Evolutionary conservation across 768 basidiomycete genomes (phyloP), one percentile per base, ranked within the genome.

Genomic region (Exsudoporus frostii): DNA sequence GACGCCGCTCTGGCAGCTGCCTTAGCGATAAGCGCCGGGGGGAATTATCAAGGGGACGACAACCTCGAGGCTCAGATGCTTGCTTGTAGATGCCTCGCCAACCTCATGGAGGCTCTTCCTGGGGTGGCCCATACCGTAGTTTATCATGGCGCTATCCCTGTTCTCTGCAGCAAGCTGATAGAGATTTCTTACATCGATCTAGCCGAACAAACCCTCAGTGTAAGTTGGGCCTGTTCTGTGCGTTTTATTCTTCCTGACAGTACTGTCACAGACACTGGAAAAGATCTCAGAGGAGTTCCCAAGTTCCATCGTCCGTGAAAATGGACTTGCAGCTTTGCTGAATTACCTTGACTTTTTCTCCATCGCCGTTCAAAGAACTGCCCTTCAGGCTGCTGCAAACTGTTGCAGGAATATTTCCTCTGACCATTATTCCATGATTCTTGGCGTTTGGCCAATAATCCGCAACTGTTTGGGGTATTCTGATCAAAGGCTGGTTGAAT

Each of bases 281-380:
- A 99, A 99, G 75, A 95, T 99, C 33, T 96, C 96, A 4, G 93
- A 96, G 67, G 97, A 98, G 71, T 95, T 94, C 60, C 95, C 97
- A 1, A 88, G 89, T 58, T 85, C 94, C 15, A 97, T 99, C 61
- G 94, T 97, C 22, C 86, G 93, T 50, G 97, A 98, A 74, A 93
- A 93, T 47, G 97, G 97, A 25, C 79, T 99, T 19, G 84, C 90
- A 10, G 95, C 96, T 25, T 76, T 98, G 36, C 83, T 98, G 62
- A 93, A 91, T 68, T 98, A 91, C 71, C 85, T 99, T 62, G 96
- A 98, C 73, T 99, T 99, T 75, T 98, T 98, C 74, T 94, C 92
- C 15, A 98, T 95, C 62, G 91, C 94, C 29, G 95, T 98, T 13
- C 97, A 99, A 68, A 83, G 97, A 45, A 98, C 94, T 1, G 97